These are phyloP conservation scores for Phytophthora pluvialis DNA, from an alignment of 352 stramenopile genomes.

Conservation along the genomic window DNA sequence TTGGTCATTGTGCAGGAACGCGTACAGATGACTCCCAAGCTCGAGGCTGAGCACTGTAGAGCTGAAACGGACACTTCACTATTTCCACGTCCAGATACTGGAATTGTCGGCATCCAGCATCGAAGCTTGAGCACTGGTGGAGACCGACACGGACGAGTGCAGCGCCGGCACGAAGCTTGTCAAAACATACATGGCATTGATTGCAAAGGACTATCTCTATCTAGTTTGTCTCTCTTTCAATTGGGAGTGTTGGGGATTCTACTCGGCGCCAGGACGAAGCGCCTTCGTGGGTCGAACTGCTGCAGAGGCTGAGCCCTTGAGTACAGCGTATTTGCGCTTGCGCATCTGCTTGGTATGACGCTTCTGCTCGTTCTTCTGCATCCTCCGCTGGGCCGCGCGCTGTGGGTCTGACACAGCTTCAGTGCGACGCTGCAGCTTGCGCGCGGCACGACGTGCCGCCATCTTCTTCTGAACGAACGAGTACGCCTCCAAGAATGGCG, in stretches of 20 bases:
- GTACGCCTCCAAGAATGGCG: conserved; percentile 81
- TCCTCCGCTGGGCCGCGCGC: conserved; percentile 75
- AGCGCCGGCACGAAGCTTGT: conserved; percentile 16
- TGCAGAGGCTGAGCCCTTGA: conserved; percentile 81
- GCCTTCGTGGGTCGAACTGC: conserved; percentile 63
- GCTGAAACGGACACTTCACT: conserved; percentile 17
- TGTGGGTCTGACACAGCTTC: conserved; percentile 81
- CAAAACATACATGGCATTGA: conserved; percentile 33
- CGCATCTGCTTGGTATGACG: conserved; percentile 82
- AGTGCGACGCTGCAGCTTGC: conserved; percentile 81
- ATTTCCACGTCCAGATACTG: conserved; percentile 4
- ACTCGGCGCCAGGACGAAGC: conserved; percentile 69
- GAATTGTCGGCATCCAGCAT: not conserved
- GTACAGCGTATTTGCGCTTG: conserved; percentile 88
- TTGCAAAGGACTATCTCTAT: conserved; percentile 39
- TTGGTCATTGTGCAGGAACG: conserved; percentile 25
- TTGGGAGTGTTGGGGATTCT: conserved; percentile 6
- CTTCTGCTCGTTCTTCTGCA: conserved; percentile 90
- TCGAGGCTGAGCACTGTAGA: not conserved
- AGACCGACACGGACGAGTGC: conserved; percentile 2
- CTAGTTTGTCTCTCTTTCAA: conserved; percentile 13
- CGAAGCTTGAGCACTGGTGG: not conserved
- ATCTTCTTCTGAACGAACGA: conserved; percentile 88
- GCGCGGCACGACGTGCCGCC: conserved; percentile 66
- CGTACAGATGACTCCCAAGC: not conserved